Conservation (phyloP, 179 eudicot species). For the Silene vulgaris region DNA sequence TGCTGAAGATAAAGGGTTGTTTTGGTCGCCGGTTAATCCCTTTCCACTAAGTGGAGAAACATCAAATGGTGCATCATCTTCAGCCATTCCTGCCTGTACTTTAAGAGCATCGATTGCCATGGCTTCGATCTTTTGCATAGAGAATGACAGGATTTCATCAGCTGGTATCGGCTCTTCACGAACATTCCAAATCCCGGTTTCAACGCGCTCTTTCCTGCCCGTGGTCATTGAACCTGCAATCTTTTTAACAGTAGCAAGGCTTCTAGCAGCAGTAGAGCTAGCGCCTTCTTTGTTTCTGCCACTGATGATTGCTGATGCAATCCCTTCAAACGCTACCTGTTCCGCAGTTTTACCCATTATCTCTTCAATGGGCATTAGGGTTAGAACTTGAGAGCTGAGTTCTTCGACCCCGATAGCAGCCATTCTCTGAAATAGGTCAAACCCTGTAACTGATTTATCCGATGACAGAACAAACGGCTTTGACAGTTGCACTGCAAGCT, state of each 20-base stretch:
- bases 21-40: constrained; percentile 14
- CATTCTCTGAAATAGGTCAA: constrained; percentile 74
- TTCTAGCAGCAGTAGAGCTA: constrained; percentile 83
- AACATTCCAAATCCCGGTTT: constrained; percentile 84
- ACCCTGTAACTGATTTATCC: constrained; percentile 40
- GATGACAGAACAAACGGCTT: constrained; percentile 60
- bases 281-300: constrained; percentile 95
- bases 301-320: constrained; percentile 76
- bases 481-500: constrained; percentile 84
- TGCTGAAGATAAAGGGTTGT: constrained; percentile 47
- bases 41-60: constrained; percentile 58
- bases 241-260: constrained; percentile 57
- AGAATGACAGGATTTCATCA: constrained; percentile 64
- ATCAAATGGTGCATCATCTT: constrained; percentile 81
- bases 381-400: constrained; percentile 48
- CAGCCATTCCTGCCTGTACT: constrained; percentile 71
- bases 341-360: constrained; percentile 81
- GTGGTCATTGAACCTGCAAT: constrained; percentile 60
- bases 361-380: constrained; percentile 77
- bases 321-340: constrained; percentile 92
- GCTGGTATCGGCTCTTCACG: constrained; percentile 52
- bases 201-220: constrained; percentile 72
- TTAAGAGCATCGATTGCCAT: constrained; percentile 78
- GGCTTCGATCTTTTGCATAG: constrained; percentile 81
- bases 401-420: constrained; percentile 65